Evolutionary conservation across 176 grass and related monocot species (phyloP), one percentile per base, ranked within the genome.

Genomic region (Avena atlantica): DNA sequence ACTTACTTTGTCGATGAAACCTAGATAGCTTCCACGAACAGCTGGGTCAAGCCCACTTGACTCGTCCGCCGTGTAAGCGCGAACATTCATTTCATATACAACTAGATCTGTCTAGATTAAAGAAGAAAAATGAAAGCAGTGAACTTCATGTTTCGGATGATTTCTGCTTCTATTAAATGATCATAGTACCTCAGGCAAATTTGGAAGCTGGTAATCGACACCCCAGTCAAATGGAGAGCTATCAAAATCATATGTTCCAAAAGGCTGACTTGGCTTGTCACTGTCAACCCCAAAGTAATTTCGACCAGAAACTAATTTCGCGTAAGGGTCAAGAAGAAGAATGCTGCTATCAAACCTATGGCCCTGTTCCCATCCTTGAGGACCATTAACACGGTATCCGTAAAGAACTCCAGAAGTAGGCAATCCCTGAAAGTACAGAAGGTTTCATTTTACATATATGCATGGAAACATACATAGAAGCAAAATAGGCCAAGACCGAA

Each of bases 21-120:
- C 97, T 75, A 99, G 94, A 84, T 99, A 99, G 83, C 94, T 99
- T 60, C 97, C 94, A 61, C 93, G 48, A 89, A 93, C 70, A 74
- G 78, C 81, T 79, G 77, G 55, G 83, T 89, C 85, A 87, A 99
- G 76, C 23, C 68, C 81, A 69, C 97, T 99, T 34, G 92, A 94
- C 17, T 93, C 85, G 23, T 99, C 94, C 81, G 78, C 88, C n/a
- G 97, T 99, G 87, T 94, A 99, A 80, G 89, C 87, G 27, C 92
- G 92, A 67, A 94, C 92, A 79, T 94, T 99, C 97, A 99, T 99
- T 90, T 99, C 97, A 89, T 99, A 99, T 90, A 99, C 94, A 55
- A 99, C 94, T 70, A 99, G 94, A 90, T 99, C 97, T 87, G 92
- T 84, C 94, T 99, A 90, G 31, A 99, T 87, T 86, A 88, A 77